These are phyloP conservation scores for Pseudopyrenochaeta lycopersici DNA, from an alignment of 2,329 filamentous ascomycete species.

Conservation along the genomic window DNA sequence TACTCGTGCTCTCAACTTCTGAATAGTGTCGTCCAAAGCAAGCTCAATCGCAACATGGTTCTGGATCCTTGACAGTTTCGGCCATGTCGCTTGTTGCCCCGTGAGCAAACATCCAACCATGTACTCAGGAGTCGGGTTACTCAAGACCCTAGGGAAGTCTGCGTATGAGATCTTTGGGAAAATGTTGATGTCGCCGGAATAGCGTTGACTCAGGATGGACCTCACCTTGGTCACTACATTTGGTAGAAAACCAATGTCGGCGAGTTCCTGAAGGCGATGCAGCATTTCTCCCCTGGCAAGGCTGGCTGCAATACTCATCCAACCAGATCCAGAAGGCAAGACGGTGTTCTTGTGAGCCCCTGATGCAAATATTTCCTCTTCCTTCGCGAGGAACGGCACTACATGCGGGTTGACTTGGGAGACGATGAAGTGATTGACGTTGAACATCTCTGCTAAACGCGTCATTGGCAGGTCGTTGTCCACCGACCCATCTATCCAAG, in stretches of 20 bases:
- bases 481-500: constrained; percentile 94
- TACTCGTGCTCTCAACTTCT: constrained; percentile 71
- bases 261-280: constrained; percentile 80
- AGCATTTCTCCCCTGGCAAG: constrained; percentile 82
- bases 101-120: constrained; percentile 80
- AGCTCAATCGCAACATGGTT: constrained; percentile 91
- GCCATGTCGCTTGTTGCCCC: constrained; percentile 91
- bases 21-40: constrained; percentile 79
- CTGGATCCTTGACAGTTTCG: constrained; percentile 82
- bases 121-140: constrained; percentile 85
- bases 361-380: constrained; percentile 64
- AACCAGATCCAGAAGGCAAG: constrained; percentile 59
- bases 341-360: constrained; percentile 45
- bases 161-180: constrained; percentile 79
- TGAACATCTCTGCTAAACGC: constrained; percentile 91
- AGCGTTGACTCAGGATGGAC: constrained; percentile 87
- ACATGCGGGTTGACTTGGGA: constrained; percentile 97
- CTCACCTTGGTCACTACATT: constrained; percentile 79
- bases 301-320: constrained; percentile 73
- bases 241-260: constrained; percentile 82
- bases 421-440: constrained; percentile 97
- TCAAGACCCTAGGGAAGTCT: constrained; percentile 79
- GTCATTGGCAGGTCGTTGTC: constrained; percentile 95
- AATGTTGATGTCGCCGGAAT: constrained; percentile 95
- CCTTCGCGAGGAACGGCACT: constrained; percentile 81